Base-by-base conservation (phyloP, 176 grass and related monocot species). In the Olyra latifolia region DNA sequence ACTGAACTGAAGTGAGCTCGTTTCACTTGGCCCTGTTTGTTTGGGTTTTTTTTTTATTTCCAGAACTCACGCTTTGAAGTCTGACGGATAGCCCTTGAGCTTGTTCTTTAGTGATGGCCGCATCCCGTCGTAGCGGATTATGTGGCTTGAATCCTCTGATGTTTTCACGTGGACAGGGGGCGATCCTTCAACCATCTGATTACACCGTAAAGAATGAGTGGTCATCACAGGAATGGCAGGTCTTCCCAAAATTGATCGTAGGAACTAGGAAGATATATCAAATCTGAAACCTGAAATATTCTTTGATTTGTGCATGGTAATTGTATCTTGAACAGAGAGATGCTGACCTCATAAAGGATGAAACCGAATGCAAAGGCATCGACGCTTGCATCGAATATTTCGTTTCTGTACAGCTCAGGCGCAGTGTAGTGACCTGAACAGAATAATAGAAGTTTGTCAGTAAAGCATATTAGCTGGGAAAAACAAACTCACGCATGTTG, bases 311-410 rank as follows among this genome's bases (percentile, higher is more conserved):
- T 78, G 10, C 8, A 12, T 32, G 15, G 30, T 72, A 35, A n/a
- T 5, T 52, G 11, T 27, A 56, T 10, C 41, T 71, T 11, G 41
- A 54, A 50, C 38, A 58, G 10, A 48, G 10, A 40, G 41, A 11
- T 66, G 74, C 29, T 42, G 76, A 94, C 95, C 97, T 99, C 97
- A 10, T 95, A 95, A 8, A 99, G 78, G 82, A 99, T 93, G 47
- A 99, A 90, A 63, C 97, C 90, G 58, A 99, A 99, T 16, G 97
- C 89, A 41, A 88, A 99, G 22, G 86, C 82, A 25, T 99, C 97
- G 1, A 99, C 91, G 42, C 90, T 95, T 24, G 56, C 69, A 45
- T 95, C 91, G 30, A 99, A 95, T 5, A 79, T 42, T 50, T 99
- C 90, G 4, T 96, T 91, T 40, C 74, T 99, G 87, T 87, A 86